Evolutionary conservation across 306 rosid species (phyloP), one percentile per base, ranked within the genome.

Genomic region (Datisca glomerata): DNA sequence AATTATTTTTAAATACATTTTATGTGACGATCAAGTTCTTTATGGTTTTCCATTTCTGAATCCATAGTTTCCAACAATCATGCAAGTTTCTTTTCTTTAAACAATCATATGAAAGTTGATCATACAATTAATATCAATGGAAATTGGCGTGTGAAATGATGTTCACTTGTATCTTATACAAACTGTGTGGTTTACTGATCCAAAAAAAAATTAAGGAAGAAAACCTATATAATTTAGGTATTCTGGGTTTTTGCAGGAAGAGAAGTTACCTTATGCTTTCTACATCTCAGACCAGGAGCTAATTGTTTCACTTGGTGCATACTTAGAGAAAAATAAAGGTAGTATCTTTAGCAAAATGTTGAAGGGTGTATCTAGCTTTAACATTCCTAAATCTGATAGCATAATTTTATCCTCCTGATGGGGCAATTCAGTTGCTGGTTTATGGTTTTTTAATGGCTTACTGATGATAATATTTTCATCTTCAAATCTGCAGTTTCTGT

Each of bases 261-360:
- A 89, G 76, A 84, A 68, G 73, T 57, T 89, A 15, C 98, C 95
- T 0, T 89, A 89, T 71, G 56, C 83, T 54, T 89, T 89, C 66
- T 89, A 77, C 27, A 57, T 89, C 43, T 73, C 79, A 18, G 70
- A 89, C 3, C 78, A 80, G 70, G 98, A 89, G 57, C 95, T 89
- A 41, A 45, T 65, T 27, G 84, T 72, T 48, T 65, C 76, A 1
- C 91, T 84, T 56, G 93, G 74, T 44, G 49, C 63, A 12, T 89
- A 89, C 71, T 73, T 81, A 56, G 86, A 77, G 67, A 84, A 80
- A 61, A 69, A 84, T 48, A 84, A 77, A 73, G 82, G 95, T 52
- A 31, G 68, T 75, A 51, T 22, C 38, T 6, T 19, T 50, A 0
- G 3, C 34, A 49, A n/a, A 20, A 35, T 35, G 43, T 8, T 17